A percentile compares a stretch with the other conserved stretches of the same genome.
Conservation (phyloP, 2,329 filamentous ascomycete genomes). For the Plenodomus tracheiphilus region DNA sequence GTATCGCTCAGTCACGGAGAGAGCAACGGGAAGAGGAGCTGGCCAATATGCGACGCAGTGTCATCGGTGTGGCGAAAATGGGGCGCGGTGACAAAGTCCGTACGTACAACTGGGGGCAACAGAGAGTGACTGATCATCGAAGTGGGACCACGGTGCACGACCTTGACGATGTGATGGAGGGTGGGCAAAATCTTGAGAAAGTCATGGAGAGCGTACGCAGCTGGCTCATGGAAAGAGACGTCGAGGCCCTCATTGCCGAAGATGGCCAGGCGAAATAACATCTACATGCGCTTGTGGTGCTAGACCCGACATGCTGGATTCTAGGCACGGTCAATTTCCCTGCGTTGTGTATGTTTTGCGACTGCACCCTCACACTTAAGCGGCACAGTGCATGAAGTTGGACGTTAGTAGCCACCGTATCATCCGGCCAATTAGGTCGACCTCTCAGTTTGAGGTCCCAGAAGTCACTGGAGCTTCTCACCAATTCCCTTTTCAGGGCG, state of each 20-base stretch:
- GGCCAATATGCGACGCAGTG: constrained; percentile 72
- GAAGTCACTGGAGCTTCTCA: too few species aligned
- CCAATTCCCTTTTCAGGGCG: too few species aligned
- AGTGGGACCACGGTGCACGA: constrained; percentile 79
- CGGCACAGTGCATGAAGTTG: too few species aligned
- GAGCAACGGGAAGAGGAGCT: constrained; percentile 85
- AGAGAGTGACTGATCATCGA: constrained; percentile 86
- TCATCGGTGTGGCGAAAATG: constrained; percentile 76
- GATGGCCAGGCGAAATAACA: constrained; percentile 32
- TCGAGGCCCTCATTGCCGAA: constrained; percentile 65
- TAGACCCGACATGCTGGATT: background rate
- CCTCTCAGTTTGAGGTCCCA: too few species aligned
- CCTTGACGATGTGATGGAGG: constrained; percentile 76
- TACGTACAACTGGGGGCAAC: constrained; percentile 81
- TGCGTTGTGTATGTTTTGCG: too few species aligned
- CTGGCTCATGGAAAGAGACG: constrained; percentile 76
- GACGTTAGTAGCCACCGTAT: too few species aligned
- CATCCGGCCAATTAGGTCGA: too few species aligned
- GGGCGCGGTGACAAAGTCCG: constrained; percentile 91
- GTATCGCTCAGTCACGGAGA: constrained; percentile 76
- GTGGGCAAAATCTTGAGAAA: constrained; percentile 70
- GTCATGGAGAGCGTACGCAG: constrained; percentile 77
- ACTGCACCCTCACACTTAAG: too few species aligned
- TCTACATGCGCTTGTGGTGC: background rate
- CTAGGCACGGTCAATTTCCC: background rate